Evolutionary conservation across 2,329 filamentous ascomycete species (phyloP), one percentile per base, ranked within the genome.

Genomic region (Knufia fluminis): DNA sequence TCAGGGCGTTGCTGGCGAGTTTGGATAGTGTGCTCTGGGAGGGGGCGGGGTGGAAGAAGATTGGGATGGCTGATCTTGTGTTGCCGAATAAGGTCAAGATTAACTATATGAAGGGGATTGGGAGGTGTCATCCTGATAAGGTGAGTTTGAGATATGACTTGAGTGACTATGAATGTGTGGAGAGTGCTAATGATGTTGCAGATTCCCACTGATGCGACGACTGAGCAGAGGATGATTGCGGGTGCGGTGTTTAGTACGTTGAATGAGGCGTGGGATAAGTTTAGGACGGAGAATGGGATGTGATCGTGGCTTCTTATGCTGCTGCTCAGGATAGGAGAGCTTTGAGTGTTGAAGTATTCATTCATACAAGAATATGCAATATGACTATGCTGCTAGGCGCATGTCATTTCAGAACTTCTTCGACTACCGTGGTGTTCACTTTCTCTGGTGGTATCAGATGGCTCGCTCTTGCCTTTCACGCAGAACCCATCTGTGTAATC

Each of bases 101-200:
- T 56, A 76, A 86, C 52, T 98, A 98, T 65, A 97, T 98, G 92
- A 96, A 95, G 78, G 92, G 91, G 4, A 97, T 98, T 76, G 87
- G 84, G 9, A 97, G 96, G 75, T 92, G 92, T 59, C 92, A 98
- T 75, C 92, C 92, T 53, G 92, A 98, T 67, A 98, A 98, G 84
- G 92, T 96, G 75, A 52, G 52, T 52, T 14, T n/a, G n/a, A n/a
- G n/a, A n/a, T n/a, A n/a, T n/a, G n/a, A n/a, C n/a, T n/a, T n/a
- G n/a, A n/a, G n/a, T n/a, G n/a, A n/a, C n/a, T n/a, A n/a, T n/a
- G n/a, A n/a, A n/a, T 12, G 26, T 28, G 26, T 28, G 6, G 6
- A 6, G 26, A 28, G 28, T 31, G 42, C 36, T 48, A 26, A 40
- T 31, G 16, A n/a, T 9, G 17, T 17, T 17, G 10, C 53, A 80